Evolutionary conservation across 1,284 basidiomycete species (phyloP), one percentile per base, ranked within the genome.

Genomic region (Papiliotrema nemorosa): DNA sequence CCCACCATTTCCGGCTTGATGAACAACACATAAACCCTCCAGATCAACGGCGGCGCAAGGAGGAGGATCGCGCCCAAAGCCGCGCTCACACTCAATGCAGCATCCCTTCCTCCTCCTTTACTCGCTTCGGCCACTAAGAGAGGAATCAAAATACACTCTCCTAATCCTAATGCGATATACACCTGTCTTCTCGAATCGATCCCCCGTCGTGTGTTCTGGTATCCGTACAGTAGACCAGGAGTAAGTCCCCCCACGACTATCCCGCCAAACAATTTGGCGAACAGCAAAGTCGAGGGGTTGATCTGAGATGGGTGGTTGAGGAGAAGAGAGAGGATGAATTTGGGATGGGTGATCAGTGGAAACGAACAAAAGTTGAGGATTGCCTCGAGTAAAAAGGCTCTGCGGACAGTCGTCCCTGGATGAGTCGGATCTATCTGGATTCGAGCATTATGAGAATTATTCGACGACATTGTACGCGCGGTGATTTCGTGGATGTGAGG

Each of bases 341-440:
- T 24, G 5, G 63, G 40, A 36, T 63, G 46, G 31, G 58, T 60
- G 40, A 65, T 43, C 16, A 65, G 48, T 12, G 63, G 63, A 49
- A 65, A 34, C 2, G 57, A 50, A 21, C 34, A n/a, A 20, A 62
- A 37, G 38, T 65, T 65, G 41, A 54, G 39, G 26, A 59, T 14
- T 4, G 53, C 52, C 45, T 65, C 63, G 48, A 55, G 20, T 31
- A 63, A 43, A 50, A 65, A 61, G 3, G 60, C 63, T 37, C 47
- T 49, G 25, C 60, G 52, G 29, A 64, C 47, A n/a, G 44, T 42
- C 7, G 44, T 20, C 34, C 62, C 62, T 12, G 43, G 24, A 46
- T 54, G 40, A 2, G 16, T 1, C 2, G 54, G 45, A 41, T 55
- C 53, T 35, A 50, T 47, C 22, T 33, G 29, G 42, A 60, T 49